Conservation (phyloP, 495 filamentous ascomycete genomes). For the Penicillium parvum region DNA sequence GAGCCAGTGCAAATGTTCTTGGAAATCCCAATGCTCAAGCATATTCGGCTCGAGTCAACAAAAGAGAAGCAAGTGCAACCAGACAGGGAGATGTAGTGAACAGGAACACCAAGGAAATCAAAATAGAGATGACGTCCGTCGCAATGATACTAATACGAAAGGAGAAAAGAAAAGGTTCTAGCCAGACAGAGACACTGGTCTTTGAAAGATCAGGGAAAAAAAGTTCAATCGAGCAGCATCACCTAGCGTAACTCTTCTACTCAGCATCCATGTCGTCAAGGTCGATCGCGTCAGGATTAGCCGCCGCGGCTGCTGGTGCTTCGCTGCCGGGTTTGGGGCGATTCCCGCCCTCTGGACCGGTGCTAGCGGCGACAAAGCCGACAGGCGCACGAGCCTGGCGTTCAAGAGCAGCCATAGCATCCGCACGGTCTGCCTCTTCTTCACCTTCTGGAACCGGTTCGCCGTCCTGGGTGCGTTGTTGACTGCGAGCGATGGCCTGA, state of each 20-base stretch:
- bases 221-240: slow-evolving; percentile 3
- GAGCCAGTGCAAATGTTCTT: not conserved
- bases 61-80: slow-evolving; percentile 1
- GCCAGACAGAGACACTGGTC: slow-evolving; percentile 13
- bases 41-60: slow-evolving; percentile 3
- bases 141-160: slow-evolving; percentile 16
- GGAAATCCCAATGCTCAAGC: slow-evolving; percentile 3
- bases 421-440: slow-evolving; percentile 54
- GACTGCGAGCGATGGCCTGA: slow-evolving; percentile 82
- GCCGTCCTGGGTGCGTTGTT: slow-evolving; percentile 51
- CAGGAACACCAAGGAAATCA: slow-evolving; percentile 3
- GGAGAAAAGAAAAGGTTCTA: slow-evolving; percentile 14
- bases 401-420: slow-evolving; percentile 91
- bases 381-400: slow-evolving; percentile 81
- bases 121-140: slow-evolving; percentile 10
- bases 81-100: slow-evolving; percentile 4
- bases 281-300: slow-evolving; percentile 88
- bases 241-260: slow-evolving; percentile 1
- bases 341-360: slow-evolving; percentile 71
- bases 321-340: slow-evolving; percentile 41
- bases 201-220: slow-evolving; percentile 7
- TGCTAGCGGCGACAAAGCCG: slow-evolving; percentile 86
- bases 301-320: slow-evolving; percentile 42
- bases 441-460: slow-evolving; percentile 34
- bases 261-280: slow-evolving; percentile 62